phyloP scores from a whole-genome alignment of 192 early-diverging fungal genomes.

The Coemansia umbellata region DNA sequence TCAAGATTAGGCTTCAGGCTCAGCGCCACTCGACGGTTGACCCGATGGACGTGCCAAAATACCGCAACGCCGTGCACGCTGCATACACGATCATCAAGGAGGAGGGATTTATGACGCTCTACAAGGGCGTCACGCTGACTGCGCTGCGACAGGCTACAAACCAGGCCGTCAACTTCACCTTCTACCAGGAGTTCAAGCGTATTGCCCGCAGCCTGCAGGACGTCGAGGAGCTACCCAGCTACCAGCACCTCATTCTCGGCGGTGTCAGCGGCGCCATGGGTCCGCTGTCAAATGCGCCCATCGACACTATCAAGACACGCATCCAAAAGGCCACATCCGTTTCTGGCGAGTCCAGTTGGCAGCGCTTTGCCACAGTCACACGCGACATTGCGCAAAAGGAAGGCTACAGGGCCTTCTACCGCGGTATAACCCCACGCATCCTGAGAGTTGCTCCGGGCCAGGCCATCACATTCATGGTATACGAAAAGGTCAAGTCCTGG shows the following conservation, averaged over 20 bases:
- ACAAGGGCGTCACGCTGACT: conserved; percentile 93
- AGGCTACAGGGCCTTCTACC: conserved; percentile 91
- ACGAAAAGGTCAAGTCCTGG: conserved; percentile 80
- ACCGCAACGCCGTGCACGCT: conserved; percentile 90
- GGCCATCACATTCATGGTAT: conserved; percentile 95
- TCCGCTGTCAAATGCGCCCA: conserved; percentile 92
- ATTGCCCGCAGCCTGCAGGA: conserved; percentile 66
- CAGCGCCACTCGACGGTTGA: conserved; percentile 95
- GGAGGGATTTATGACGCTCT: conserved; percentile 82
- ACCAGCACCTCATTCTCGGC: conserved; percentile 87
- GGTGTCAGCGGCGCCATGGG: conserved; percentile 88
- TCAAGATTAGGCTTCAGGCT: conserved; percentile 98
- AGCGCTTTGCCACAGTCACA: conserved; percentile 75
- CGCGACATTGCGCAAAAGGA: conserved; percentile 77
- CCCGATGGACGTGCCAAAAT: conserved; percentile 94
- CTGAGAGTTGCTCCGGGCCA: conserved; percentile 95
- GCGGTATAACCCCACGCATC: conserved; percentile 88
- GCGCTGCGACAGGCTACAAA: conserved; percentile 94
- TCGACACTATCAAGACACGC: conserved; percentile 98
- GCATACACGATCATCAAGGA: conserved; percentile 89
- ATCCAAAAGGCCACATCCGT: conserved; percentile 80
- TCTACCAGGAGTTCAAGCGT: conserved; percentile 90
- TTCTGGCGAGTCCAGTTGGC: conserved; percentile 69
- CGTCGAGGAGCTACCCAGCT: conserved; percentile 73
- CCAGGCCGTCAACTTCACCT: conserved; percentile 98